These are phyloP conservation scores for Dictyostelium purpureum DNA, from an alignment of 78 protist genomes.

Conservation along the genomic window DNA sequence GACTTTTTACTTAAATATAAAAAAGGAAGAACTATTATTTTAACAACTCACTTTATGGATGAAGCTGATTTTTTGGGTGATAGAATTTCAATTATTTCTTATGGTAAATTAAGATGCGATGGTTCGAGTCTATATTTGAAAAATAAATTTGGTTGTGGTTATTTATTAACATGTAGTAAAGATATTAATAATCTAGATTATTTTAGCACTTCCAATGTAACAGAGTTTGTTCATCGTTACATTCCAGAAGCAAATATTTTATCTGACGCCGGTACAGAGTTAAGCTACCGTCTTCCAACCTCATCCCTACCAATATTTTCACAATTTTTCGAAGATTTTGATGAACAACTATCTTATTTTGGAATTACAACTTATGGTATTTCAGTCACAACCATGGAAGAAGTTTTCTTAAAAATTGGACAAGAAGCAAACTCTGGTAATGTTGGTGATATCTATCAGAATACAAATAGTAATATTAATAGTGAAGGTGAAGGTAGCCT, in stretches of 20 bases:
- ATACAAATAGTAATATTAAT: not conserved
- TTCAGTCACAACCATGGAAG: slow-evolving; percentile 48
- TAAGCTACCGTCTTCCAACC: slow-evolving; percentile 2
- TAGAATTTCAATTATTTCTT: slow-evolving; percentile 92
- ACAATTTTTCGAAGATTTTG: slow-evolving; percentile 33
- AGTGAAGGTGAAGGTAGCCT: not conserved
- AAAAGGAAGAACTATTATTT: slow-evolving; percentile 72
- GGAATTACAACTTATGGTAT: slow-evolving; percentile 39
- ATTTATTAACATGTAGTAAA: slow-evolving; percentile 59
- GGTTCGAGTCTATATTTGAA: slow-evolving; percentile 84
- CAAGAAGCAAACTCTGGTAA: slow-evolving; percentile 20
- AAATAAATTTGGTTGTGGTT: slow-evolving; percentile 86
- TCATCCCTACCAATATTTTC: not conserved
- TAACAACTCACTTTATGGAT: slow-evolving; percentile 96
- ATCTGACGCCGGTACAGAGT: slow-evolving; percentile 38
- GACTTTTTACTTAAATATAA: slow-evolving; percentile 65
- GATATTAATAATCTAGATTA: not conserved
- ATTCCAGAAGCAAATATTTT: slow-evolving; percentile 35
- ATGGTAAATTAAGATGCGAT: slow-evolving; percentile 80
- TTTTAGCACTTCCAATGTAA: not conserved
- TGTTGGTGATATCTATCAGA: not conserved
- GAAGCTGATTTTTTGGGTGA: slow-evolving; percentile 95
- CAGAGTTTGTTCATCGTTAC: not conserved
- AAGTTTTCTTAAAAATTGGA: slow-evolving; percentile 42
- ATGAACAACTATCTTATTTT: not conserved